These are phyloP conservation scores for Taxillus chinensis DNA, from an alignment of 164 flowering plant species.

Conservation along the genomic window DNA sequence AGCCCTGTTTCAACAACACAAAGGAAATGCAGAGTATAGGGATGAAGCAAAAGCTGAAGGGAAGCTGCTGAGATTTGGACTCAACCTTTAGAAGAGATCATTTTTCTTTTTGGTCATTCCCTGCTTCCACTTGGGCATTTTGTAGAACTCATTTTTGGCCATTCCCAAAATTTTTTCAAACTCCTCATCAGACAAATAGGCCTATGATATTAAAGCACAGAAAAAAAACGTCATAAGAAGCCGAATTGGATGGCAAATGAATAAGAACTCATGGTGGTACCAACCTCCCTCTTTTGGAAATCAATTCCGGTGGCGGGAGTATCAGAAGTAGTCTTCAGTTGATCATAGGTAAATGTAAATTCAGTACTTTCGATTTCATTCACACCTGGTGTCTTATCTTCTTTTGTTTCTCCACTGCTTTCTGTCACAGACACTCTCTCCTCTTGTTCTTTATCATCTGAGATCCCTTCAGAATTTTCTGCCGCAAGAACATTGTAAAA, in stretches of 20 bases:
- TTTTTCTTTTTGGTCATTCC: conserved; percentile 82
- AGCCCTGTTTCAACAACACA: not conserved
- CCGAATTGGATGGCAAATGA: not conserved
- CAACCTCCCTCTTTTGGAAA: conserved; percentile 86
- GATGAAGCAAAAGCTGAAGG: conserved; percentile 2
- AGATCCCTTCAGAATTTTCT: conserved; percentile 30
- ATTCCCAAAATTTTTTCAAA: conserved; percentile 58
- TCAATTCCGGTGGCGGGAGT: conserved; percentile 86
- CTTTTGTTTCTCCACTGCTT: conserved; percentile 42
- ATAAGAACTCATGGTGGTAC: conserved; percentile 5
- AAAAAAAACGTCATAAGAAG: not conserved
- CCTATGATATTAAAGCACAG: conserved; percentile 23
- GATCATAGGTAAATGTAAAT: conserved; percentile 51
- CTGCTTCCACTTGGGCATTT: conserved; percentile 92
- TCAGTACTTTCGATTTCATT: conserved; percentile 18
- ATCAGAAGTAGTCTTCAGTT: conserved; percentile 65
- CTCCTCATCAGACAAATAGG: conserved; percentile 77
- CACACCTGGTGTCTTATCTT: conserved; percentile 32
- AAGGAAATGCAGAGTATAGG: conserved; percentile 1
- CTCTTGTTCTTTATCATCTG: conserved; percentile 29
- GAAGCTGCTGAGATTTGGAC: not conserved
- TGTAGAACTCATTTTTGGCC: conserved; percentile 71
- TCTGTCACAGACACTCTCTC: conserved; percentile 20
- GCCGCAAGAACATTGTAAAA: conserved; percentile 20
- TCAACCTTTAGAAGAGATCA: conserved; percentile 54